Evolutionary conservation across 2,329 filamentous ascomycete genomes (phyloP), one percentile per base, ranked within the genome.

Genomic region (Xylariales sp.): DNA sequence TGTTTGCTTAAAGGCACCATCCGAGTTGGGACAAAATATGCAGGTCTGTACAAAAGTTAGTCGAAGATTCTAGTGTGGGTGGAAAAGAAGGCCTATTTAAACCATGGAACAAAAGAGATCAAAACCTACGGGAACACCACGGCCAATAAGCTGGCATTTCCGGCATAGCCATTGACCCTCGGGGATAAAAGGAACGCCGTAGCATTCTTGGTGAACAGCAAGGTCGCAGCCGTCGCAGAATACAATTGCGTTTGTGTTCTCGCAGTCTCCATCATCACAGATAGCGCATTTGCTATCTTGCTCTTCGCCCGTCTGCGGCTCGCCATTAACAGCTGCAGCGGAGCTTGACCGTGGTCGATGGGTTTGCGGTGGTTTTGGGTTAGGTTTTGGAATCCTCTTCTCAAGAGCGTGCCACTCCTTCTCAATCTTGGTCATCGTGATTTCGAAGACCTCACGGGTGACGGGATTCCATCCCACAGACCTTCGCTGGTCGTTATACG

Each of bases 221-320:
- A 98, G 70, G 62, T 98, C 94, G 63, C 93, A 98, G 4, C 93
- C 93, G 58, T 98, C 93, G 59, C 93, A 98, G 57, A 98, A 98
- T 16, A 98, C 93, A 54, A 98, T 98, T 1, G 93, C 93, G 56
- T 98, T 98, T 16, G 93, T 94, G 61, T 98, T 98, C 65, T 98
- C 93, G 56, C 93, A 98, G 57, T 98, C 93, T n/a, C 93, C 93
- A 55, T 98, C 93, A 57, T 98, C 93, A 59, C 93, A 98, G 41
- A 98, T 94, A 16, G 88, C 90, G 58, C 93, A 98, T 62, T 95
- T 97, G 51, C 85, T 95, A 61, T 98, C 93, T 51, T 93, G 90
- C 62, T 97, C 91, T 63, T 97, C 93, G 15, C 88, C 88, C 19
- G 77, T 81, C 47, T 85, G 80, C 30, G 86, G 83, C 65, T 97